phyloP scores from a whole-genome alignment of 805 yeast genomes.

The Nakazawaea laoshanensis region DNA sequence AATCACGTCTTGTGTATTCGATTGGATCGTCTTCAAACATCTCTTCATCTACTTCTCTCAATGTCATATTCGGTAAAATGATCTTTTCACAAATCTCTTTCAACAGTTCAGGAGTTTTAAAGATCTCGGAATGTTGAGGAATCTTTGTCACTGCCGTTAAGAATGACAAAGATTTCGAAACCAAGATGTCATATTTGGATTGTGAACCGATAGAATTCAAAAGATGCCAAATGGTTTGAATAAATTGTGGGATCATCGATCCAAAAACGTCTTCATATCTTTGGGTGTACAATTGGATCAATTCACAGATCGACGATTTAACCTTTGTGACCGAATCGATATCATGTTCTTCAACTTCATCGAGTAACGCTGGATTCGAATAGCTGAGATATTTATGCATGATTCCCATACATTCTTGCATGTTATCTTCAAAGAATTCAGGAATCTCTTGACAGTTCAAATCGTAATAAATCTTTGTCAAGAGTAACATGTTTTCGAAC shows the following conservation, averaged over 20 bases:
- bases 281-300: constrained; percentile 77
- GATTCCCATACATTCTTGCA: constrained; percentile 67
- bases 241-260: constrained; percentile 67
- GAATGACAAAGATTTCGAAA: constrained; percentile 72
- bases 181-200: constrained; percentile 76
- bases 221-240: constrained; percentile 75
- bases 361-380: constrained; percentile 43
- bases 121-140: constrained; percentile 57
- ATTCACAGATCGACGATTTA: constrained; percentile 77
- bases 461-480: constrained; percentile 82
- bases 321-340: constrained; percentile 62
- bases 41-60: constrained; percentile 87
- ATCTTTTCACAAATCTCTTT: constrained; percentile 75
- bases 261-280: constrained; percentile 90
- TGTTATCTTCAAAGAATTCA: constrained; percentile 91
- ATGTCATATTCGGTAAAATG: constrained; percentile 78
- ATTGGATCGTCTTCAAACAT: constrained; percentile 95
- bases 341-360: constrained; percentile 57
- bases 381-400: constrained; percentile 74
- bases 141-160: constrained; percentile 73
- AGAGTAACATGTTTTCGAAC: constrained; percentile 61
- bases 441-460: constrained; percentile 97
- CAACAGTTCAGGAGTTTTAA: constrained; percentile 51
- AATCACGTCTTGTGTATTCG: constrained; percentile 82
- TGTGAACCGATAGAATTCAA: constrained; percentile 58